Evolutionary conservation across 306 rosid genomes (phyloP).

Genomic region (Neltuma alba): DNA sequence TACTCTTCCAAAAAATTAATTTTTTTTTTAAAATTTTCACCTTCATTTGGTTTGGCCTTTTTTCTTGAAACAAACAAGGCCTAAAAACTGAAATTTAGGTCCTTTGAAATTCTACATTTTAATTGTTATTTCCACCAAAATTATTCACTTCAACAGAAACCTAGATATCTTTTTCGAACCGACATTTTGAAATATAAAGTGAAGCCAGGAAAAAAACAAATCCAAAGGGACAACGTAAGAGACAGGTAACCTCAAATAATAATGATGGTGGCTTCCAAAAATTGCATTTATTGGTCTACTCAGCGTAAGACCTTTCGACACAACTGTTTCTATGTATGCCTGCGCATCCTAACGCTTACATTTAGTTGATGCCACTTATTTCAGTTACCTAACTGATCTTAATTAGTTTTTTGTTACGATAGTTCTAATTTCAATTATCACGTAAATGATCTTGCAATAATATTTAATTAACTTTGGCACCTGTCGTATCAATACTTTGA

Average conservation of each 20-base stretch:
- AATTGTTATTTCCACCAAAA: neutral
- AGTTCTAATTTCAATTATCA: neutral
- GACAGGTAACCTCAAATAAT: constrained; percentile 25
- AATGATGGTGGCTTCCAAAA: constrained; percentile 16
- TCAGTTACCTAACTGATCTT: neutral
- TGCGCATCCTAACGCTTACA: neutral
- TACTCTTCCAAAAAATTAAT: too few species aligned
- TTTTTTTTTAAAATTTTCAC: too few species aligned
- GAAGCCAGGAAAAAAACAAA: neutral
- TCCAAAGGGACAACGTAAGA: constrained; percentile 23
- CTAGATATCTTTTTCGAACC: neutral
- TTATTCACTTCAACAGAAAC: neutral
- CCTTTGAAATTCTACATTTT: too few species aligned
- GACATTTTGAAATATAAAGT: constrained; percentile 4
- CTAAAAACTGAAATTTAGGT: neutral
- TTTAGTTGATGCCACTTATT: neutral
- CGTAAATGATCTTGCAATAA: neutral
- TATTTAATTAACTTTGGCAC: too few species aligned
- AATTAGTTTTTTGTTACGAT: neutral
- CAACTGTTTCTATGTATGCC: neutral
- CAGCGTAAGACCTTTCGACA: constrained; percentile 25
- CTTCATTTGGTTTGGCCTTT: neutral
- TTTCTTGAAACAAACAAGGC: neutral
- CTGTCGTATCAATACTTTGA: neutral
- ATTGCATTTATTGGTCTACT: constrained; percentile 13